phyloP scores from a whole-genome alignment of 208 protist species.

The Acanthamoeba royreba region DNA sequence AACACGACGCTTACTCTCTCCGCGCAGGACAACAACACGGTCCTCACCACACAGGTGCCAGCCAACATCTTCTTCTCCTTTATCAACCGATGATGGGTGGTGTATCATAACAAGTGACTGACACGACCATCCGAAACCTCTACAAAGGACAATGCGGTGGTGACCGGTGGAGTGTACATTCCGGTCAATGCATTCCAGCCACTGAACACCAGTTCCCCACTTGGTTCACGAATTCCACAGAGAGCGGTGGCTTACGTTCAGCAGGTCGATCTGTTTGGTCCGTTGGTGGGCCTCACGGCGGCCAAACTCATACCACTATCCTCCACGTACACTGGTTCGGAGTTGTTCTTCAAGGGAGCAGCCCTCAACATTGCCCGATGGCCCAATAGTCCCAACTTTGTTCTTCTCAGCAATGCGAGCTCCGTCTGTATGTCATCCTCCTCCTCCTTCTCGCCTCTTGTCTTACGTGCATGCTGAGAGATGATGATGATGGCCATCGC shows the following conservation, averaged over 20 bases:
- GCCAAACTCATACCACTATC: background rate
- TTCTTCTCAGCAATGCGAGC: background rate
- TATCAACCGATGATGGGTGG: background rate
- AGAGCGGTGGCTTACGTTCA: background rate
- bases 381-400: background rate
- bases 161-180: background rate
- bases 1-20: background rate
- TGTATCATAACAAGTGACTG: too few species aligned
- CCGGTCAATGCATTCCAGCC: background rate
- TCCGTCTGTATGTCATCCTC: background rate
- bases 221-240: background rate
- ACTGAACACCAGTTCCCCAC: background rate
- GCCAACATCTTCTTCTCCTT: background rate
- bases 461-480: too few species aligned
- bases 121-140: background rate
- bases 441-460: too few species aligned
- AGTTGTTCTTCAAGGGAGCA: background rate
- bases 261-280: background rate
- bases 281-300: background rate
- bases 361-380: background rate
- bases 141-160: background rate
- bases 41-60: background rate
- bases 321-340: background rate
- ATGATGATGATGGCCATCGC: background rate
- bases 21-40: background rate